Evolutionary conservation across 208 protist species (phyloP).

Genomic region (Spongospora subterranea): DNA sequence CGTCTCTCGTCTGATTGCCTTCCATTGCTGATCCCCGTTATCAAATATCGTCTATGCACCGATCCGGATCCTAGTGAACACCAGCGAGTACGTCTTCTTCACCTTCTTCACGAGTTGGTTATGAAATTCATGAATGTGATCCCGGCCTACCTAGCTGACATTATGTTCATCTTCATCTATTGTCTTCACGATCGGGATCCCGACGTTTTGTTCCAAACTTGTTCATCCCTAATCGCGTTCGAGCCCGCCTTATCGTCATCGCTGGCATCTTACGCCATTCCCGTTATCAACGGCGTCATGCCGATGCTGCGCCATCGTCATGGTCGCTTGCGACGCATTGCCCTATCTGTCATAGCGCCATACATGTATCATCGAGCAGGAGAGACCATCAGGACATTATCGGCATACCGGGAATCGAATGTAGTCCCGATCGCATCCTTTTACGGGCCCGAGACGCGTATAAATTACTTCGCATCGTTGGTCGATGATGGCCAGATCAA

Average conservation of each 20-base stretch:
- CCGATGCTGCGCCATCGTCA: not conserved
- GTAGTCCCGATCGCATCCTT: conserved; percentile 20
- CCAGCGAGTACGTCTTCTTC: not conserved
- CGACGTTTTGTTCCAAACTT: conserved; percentile 5
- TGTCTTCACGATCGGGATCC: not conserved
- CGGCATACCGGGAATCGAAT: conserved; percentile 28
- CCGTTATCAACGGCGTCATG: not conserved
- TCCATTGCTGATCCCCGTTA: conserved; percentile 31
- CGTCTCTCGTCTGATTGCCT: not conserved
- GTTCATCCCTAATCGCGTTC: not conserved
- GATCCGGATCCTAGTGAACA: not conserved
- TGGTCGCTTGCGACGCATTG: not conserved
- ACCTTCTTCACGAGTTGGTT: not conserved
- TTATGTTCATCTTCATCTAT: not conserved
- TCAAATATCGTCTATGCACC: not conserved
- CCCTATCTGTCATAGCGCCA: not conserved
- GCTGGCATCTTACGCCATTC: not conserved
- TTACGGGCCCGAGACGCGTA: conserved; percentile 4
- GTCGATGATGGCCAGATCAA: not conserved
- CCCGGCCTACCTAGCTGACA: not conserved
- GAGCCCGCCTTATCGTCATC: not conserved
- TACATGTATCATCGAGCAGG: conserved; percentile 5
- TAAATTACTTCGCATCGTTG: conserved; percentile 5
- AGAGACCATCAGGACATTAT: not conserved
- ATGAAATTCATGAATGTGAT: not conserved